phyloP scores from a whole-genome alignment of 2,329 filamentous ascomycete genomes.

The Cordyceps cicadae region DNA sequence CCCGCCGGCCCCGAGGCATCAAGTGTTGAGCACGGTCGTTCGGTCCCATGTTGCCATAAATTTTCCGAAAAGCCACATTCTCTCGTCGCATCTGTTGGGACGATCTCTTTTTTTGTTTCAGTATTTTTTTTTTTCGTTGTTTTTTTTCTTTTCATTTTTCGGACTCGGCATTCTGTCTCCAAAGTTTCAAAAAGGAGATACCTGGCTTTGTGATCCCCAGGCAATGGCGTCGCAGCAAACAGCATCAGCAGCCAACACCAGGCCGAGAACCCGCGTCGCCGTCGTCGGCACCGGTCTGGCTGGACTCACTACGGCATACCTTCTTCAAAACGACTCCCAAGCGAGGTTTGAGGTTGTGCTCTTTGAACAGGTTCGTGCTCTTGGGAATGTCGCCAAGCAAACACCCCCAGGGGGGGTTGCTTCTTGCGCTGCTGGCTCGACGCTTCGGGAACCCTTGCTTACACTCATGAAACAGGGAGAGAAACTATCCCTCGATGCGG shows the following conservation, averaged over 20 bases:
- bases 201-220: neutral
- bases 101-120: too few relatives aligned
- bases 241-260: neutral
- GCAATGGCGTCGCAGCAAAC: neutral
- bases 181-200: neutral
- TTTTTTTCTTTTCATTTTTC: too few relatives aligned
- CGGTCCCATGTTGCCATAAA: neutral
- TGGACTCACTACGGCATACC: constrained; percentile 28
- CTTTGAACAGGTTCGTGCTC: constrained; percentile 26
- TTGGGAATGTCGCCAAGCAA: neutral
- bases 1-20: constrained; percentile 1
- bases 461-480: constrained; percentile 20
- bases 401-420: too few relatives aligned
- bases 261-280: constrained; percentile 19
- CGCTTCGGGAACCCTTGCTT: neutral
- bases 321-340: constrained; percentile 25
- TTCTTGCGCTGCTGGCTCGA: too few relatives aligned
- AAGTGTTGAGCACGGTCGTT: neutral
- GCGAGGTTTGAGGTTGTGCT: constrained; percentile 26
- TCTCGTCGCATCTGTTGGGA: neutral
- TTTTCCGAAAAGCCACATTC: neutral
- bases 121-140: too few relatives aligned
- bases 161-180: too few relatives aligned
- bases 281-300: constrained; percentile 31
- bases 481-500: constrained; percentile 29